Evolutionary conservation across 345 rosid genomes (phyloP), one percentile per base, ranked within the genome.

Genomic region (Chamaenerion angustifolium): DNA sequence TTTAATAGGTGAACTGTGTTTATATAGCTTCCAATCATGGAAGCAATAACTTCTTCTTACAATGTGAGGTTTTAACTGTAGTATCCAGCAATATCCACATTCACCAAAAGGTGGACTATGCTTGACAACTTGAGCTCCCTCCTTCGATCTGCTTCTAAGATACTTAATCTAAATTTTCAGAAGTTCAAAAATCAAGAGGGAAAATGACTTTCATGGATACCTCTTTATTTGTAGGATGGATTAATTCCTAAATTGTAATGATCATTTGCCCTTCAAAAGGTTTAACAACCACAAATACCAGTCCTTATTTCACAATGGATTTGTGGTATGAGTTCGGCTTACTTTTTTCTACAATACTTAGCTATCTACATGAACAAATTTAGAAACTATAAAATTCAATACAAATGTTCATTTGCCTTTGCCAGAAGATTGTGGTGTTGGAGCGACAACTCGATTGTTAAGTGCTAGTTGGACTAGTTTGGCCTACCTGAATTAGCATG

Each of bases 221-320:
- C 41, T 85, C 82, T 49, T 89, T 94, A 72, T 72, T 83, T 0
- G 85, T 59, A 11, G 75, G 60, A 46, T 77, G 80, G 15, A 85
- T 71, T 3, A 67, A 62, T 58, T 89, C 90, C 74, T 85, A 95
- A 1, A 85, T 71, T 0, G 88, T 75, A 25, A 85, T 66, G 17
- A 74, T 45, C 47, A 89, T 71, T 55, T 74, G 88, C 63, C 85
- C 97, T 59, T 89, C 97, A 43, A 85, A 89, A 16, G 95, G 95
- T 63, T 89, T 95, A n/a, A 90, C 95, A 9, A 60, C 87, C n/a
- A 89, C 97, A 27, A 85, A 89, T 12, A 89, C 83, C 52, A 89
- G 65, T 85, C 95, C 63, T 89, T 90, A 56, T 89, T 83, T 94
- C 94, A 89, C 0, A 76, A 25, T 0, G 84, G 94, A 40, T 72